Evolutionary conservation across 2,329 filamentous ascomycete species (phyloP).

Genomic region (Phyllosticta citribraziliensis): DNA sequence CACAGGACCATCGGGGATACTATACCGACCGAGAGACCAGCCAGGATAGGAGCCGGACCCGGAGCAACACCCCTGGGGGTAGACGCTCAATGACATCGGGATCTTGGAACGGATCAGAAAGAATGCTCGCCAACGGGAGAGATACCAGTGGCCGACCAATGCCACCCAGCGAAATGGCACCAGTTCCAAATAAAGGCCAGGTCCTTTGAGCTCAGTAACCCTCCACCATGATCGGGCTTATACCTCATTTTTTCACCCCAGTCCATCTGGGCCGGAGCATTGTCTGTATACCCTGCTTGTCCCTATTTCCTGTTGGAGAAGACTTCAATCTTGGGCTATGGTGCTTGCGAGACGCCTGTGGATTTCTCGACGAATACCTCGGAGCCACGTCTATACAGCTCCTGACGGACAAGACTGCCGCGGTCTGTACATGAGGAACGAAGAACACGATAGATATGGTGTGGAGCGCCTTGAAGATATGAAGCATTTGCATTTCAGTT

Average conservation of each 20-base stretch:
- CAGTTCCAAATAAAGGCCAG: neutral
- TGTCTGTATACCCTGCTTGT: neutral
- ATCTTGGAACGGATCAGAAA: slow-evolving; percentile 17
- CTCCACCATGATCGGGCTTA: neutral
- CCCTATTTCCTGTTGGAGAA: neutral
- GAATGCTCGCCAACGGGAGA: slow-evolving; percentile 15
- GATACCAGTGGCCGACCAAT: slow-evolving; percentile 33
- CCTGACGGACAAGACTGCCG: neutral
- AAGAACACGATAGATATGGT: neutral
- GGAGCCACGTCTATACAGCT: neutral
- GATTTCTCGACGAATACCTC: neutral
- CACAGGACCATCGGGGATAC: slow-evolving; percentile 19
- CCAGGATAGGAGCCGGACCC: neutral
- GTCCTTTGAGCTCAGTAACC: neutral
- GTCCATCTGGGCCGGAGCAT: neutral
- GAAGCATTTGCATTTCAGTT: neutral
- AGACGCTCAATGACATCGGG: slow-evolving; percentile 13
- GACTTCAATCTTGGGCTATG: neutral
- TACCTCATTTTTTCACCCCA: neutral
- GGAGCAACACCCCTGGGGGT: slow-evolving; percentile 17
- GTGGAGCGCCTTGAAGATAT: neutral
- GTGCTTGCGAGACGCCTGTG: neutral
- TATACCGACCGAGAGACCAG: slow-evolving; percentile 19
- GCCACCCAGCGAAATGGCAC: slow-evolving; percentile 28
- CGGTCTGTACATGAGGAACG: neutral